Evolutionary conservation across 768 basidiomycete species (phyloP).

Genomic region (Porphyrellus cyaneotinctus): DNA sequence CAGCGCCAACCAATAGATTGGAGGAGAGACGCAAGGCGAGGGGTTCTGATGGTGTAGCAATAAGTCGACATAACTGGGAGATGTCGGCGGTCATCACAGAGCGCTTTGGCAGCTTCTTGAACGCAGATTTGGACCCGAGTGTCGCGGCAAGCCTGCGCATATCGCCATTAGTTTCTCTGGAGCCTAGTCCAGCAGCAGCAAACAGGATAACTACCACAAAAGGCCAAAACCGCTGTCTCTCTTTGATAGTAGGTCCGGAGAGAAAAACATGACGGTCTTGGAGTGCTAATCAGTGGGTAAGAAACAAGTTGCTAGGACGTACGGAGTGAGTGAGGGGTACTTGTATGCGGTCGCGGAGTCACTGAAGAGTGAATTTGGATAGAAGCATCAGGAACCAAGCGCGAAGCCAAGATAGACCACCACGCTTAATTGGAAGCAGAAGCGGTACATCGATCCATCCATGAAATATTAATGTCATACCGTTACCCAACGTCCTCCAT

Average conservation of each 20-base stretch:
- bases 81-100: conserved; percentile 87
- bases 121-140: conserved; percentile 80
- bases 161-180: conserved; percentile 6
- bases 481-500: conserved; percentile 48
- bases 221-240: conserved; percentile 87
- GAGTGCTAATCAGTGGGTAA: neutral
- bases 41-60: conserved; percentile 80
- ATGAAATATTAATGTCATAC: conserved; percentile 26
- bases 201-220: conserved; percentile 53
- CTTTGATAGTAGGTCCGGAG: conserved; percentile 72
- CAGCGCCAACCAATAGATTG: conserved; percentile 86
- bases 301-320: conserved; percentile 4
- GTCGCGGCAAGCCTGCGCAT: conserved; percentile 81
- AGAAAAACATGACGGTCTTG: conserved; percentile 69
- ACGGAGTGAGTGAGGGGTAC: neutral
- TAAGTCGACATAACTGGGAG: conserved; percentile 71
- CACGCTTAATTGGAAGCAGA: conserved; percentile 13
- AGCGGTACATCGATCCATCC: conserved; percentile 7
- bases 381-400: conserved; percentile 17
- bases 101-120: conserved; percentile 77
- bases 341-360: conserved; percentile 6
- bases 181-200: neutral
- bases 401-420: conserved; percentile 15
- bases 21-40: conserved; percentile 83
- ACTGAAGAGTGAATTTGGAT: neutral